A percentile compares a stretch with the other conserved stretches of the same genome.
Evolutionary conservation across 2,329 filamentous ascomycete species (phyloP).

Genomic region (Phoma sp.): DNA sequence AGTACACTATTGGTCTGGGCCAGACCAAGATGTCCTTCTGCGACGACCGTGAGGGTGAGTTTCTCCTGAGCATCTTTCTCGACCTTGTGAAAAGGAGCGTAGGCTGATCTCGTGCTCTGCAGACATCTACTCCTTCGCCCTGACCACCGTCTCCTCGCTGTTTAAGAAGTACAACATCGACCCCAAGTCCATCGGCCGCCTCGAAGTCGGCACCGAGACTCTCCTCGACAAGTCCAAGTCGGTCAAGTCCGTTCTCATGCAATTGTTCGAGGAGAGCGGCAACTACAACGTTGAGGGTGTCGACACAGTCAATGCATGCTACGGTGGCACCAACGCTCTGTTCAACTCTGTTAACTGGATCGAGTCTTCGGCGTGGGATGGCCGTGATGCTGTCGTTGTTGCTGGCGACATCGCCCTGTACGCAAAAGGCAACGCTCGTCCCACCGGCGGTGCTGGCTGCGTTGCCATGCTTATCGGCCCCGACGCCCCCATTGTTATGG

Average conservation of each 20-base stretch:
- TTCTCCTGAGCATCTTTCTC: neutral
- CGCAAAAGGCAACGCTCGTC: constrained; percentile 62
- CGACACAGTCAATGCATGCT: constrained; percentile 63
- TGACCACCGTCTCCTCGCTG: constrained; percentile 60
- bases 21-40: constrained; percentile 65
- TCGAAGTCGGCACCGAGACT: constrained; percentile 63
- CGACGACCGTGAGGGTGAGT: constrained; percentile 60
- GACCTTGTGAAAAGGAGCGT: neutral
- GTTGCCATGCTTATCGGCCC: constrained; percentile 63
- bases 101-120: constrained; percentile 25
- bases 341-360: constrained; percentile 64
- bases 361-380: constrained; percentile 62
- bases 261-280: constrained; percentile 59
- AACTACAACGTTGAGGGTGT: constrained; percentile 63
- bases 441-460: constrained; percentile 61
- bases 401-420: constrained; percentile 63
- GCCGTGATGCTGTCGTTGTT: constrained; percentile 60
- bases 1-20: constrained; percentile 63
- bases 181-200: constrained; percentile 58
- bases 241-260: constrained; percentile 63
- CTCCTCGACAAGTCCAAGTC: constrained; percentile 64
- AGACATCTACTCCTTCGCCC: constrained; percentile 63
- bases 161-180: constrained; percentile 62
- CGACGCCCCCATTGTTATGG: constrained; percentile 58
- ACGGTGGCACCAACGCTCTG: constrained; percentile 62